Base-by-base conservation (phyloP, 768 basidiomycete genomes). In the Boletales sp. region DNA sequence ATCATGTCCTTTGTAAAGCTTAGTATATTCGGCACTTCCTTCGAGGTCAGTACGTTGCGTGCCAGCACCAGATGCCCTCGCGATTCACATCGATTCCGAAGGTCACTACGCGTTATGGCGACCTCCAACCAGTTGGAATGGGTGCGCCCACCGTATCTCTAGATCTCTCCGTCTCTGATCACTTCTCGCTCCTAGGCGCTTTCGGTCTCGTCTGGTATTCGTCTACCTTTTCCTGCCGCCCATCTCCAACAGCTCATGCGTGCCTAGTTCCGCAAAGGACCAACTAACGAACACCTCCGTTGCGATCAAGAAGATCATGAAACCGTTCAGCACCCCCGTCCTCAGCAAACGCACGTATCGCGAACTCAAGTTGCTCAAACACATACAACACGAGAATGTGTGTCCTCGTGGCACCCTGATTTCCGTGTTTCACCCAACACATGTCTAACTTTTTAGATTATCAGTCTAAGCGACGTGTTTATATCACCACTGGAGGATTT, bases 301-400 rank as follows among this genome's bases (percentile, higher is more conserved):
- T 50, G 97, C 97, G 63, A 94, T 99, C 76, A 99, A 99, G 83
- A 98, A 98, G 84, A 99, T 98, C 77, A 98, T 98, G 95, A 99
- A 99, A 71, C 97, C 97, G 8, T 99, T 99, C 75, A 90, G 88
- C 67, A 97, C 97, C 7, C 94, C 97, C 17, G 97, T 99, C n/a
- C 78, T 99, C 60, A 87, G 86, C 70, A 98, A 98, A 74, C 80
- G 97, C 56, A 99, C 97, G 2, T 98, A 98, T 70, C 82, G 97
- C 53, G 97, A 99, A 73, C 80, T 99, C 62, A 99, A 99, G 72
- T 80, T 99, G 37, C 79, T 99, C 65, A 98, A 98, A 73, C 95
- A 99, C 70, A 90, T 99, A 61, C 90, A 95, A 64, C 95, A 97
- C 69, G 95, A 97, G 74, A 99, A 98, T 72, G 93, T 91, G 87